These are phyloP conservation scores for Adansonia rubrostipa DNA, from an alignment of 441 rosid species.

Conservation along the genomic window DNA sequence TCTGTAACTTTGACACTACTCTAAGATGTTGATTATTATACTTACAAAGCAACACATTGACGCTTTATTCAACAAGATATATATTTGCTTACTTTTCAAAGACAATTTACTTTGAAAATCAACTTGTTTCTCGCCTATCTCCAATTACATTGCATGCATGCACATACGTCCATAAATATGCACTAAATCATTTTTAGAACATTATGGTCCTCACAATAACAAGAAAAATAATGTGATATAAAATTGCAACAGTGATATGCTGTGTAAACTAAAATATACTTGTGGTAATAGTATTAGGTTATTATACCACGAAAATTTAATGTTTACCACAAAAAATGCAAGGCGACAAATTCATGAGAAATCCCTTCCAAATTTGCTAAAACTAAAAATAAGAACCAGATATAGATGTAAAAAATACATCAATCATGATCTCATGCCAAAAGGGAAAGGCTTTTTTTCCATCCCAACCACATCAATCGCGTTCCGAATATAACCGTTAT, in stretches of 20 bases:
- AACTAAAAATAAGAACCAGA: not conserved
- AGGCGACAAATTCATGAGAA: not conserved
- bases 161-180: not conserved
- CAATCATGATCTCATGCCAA: not conserved
- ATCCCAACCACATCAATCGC: not conserved
- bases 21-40: no score
- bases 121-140: not conserved
- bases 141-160: not conserved
- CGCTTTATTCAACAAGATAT: no score
- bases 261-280: not conserved
- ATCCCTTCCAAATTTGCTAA: not conserved
- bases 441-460: not conserved
- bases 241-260: not conserved
- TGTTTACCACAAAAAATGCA: not conserved
- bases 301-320: not conserved
- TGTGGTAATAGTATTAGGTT: not conserved
- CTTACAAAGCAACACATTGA: not conserved
- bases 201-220: not conserved
- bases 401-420: not conserved
- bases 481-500: not conserved
- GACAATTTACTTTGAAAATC: not conserved
- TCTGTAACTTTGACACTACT: not conserved
- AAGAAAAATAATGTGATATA: not conserved
- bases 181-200: not conserved
- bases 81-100: not conserved